Conservation (phyloP, 176 grass and related monocot species). For the Thalia dealbata region DNA sequence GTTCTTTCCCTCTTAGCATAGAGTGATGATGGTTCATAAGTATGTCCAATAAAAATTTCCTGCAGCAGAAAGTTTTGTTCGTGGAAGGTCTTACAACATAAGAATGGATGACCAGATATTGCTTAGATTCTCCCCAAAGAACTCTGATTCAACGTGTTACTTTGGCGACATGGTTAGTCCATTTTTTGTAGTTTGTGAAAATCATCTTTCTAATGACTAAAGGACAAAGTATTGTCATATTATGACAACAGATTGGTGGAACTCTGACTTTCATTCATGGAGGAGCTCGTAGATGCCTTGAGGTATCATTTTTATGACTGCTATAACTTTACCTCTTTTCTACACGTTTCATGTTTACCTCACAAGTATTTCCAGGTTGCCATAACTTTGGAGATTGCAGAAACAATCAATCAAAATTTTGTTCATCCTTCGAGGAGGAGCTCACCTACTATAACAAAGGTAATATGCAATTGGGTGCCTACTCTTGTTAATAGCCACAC, state of each 20-base stretch:
- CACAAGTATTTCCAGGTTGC: conserved; percentile 41
- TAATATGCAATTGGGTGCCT: conserved; percentile 14
- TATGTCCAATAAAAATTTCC: conserved; percentile 20
- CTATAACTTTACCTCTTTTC: conserved; percentile 13
- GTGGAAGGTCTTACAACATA: conserved; percentile 93
- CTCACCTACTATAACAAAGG: conserved; percentile 91
- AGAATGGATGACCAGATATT: conserved; percentile 77
- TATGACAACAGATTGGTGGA: conserved; percentile 65
- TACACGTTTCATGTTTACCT: neutral
- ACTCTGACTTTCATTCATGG: conserved; percentile 81
- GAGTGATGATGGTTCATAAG: conserved; percentile 23
- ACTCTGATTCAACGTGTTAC: conserved; percentile 92
- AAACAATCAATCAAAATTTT: conserved; percentile 65
- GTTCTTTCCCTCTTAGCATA: conserved; percentile 16
- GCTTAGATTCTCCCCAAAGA: conserved; percentile 92
- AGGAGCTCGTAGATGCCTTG: conserved; percentile 58
- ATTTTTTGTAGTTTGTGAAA: neutral
- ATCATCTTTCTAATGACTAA: conserved; percentile 7
- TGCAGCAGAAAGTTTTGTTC: conserved; percentile 86
- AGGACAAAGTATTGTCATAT: conserved; percentile 19
- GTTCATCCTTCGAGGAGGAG: conserved; percentile 90
- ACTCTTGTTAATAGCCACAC: neutral
- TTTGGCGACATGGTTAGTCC: conserved; percentile 85
- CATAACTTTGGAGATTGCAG: conserved; percentile 83
- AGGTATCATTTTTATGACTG: conserved; percentile 41